Conservation (phyloP, 1,284 basidiomycete species). For the Ganoderma multipileum region DNA sequence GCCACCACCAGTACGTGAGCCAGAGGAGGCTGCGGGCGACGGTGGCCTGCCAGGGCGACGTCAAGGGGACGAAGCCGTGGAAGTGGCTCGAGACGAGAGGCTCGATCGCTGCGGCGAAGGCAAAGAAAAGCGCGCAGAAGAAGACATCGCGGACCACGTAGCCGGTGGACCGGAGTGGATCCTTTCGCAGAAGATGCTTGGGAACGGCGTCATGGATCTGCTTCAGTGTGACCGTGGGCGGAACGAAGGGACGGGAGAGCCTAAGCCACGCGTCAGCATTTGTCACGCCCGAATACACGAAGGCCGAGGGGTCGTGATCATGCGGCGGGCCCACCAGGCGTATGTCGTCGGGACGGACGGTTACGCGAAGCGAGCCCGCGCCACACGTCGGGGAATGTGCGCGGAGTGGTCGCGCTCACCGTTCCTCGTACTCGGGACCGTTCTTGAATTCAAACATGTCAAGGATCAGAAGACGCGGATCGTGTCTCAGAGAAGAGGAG, state of each 20-base stretch:
- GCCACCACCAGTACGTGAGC: constrained; percentile 56
- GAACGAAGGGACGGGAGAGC: constrained; percentile 45
- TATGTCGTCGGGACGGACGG: constrained; percentile 6
- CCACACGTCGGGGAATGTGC: not conserved
- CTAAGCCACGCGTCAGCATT: constrained; percentile 29
- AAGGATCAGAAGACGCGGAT: constrained; percentile 23
- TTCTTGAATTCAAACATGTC: constrained; percentile 37
- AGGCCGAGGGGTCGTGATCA: not conserved
- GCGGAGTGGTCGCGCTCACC: constrained; percentile 31
- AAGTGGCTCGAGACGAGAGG: constrained; percentile 33
- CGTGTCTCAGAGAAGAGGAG: constrained; percentile 23
- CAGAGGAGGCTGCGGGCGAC: constrained; percentile 43
- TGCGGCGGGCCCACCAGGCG: not conserved
- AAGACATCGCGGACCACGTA: constrained; percentile 52
- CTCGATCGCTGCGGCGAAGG: constrained; percentile 49
- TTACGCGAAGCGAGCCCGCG: not conserved
- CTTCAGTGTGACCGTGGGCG: constrained; percentile 52
- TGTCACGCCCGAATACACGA: constrained; percentile 2
- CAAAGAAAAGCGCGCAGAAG: constrained; percentile 48
- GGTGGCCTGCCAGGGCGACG: constrained; percentile 30
- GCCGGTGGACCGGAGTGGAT: constrained; percentile 36
- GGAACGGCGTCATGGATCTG: constrained; percentile 56
- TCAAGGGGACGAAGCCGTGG: constrained; percentile 31
- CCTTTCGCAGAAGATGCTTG: constrained; percentile 59
- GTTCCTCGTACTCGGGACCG: constrained; percentile 41